phyloP scores from a whole-genome alignment of 768 basidiomycete genomes.

The Cyclocybe cylindracea region DNA sequence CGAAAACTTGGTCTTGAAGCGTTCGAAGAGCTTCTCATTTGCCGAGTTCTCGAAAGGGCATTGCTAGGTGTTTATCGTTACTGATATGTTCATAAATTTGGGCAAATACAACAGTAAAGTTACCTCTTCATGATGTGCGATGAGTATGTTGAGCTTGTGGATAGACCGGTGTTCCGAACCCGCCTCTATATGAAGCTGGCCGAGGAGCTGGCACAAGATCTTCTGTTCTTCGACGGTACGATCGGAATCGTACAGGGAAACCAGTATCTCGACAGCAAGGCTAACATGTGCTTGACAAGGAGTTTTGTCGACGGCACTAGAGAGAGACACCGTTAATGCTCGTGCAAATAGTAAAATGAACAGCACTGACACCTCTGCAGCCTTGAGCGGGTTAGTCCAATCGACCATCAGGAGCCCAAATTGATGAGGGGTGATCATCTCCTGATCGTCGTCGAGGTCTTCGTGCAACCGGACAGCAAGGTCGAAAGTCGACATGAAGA shows the following conservation, averaged over 20 bases:
- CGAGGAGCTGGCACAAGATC: constrained; percentile 60
- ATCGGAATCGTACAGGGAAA: constrained; percentile 47
- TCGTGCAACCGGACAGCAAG: constrained; percentile 57
- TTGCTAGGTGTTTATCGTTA: constrained; percentile 39
- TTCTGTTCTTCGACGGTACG: constrained; percentile 62
- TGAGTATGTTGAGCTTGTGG: constrained; percentile 47
- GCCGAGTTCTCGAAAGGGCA: constrained; percentile 57
- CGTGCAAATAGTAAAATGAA: neutral
- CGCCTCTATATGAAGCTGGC: constrained; percentile 54
- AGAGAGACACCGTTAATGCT: constrained; percentile 1
- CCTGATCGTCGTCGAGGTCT: constrained; percentile 70
- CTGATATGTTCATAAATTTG: neutral
- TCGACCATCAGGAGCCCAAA: constrained; percentile 81
- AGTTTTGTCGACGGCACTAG: constrained; percentile 18
- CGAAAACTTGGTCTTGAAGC: constrained; percentile 49
- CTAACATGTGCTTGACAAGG: constrained; percentile 47
- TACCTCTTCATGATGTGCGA: constrained; percentile 55
- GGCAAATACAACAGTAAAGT: neutral
- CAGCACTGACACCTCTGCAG: constrained; percentile 42
- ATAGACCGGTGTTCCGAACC: constrained; percentile 37
- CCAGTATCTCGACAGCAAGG: constrained; percentile 56
- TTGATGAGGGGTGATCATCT: constrained; percentile 72
- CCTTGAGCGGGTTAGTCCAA: constrained; percentile 86
- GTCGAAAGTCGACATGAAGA: constrained; percentile 70
- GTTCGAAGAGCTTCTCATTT: constrained; percentile 53